Evolutionary conservation across 2,329 filamentous ascomycete species (phyloP).

Genomic region (Ceratocystis albifundus): DNA sequence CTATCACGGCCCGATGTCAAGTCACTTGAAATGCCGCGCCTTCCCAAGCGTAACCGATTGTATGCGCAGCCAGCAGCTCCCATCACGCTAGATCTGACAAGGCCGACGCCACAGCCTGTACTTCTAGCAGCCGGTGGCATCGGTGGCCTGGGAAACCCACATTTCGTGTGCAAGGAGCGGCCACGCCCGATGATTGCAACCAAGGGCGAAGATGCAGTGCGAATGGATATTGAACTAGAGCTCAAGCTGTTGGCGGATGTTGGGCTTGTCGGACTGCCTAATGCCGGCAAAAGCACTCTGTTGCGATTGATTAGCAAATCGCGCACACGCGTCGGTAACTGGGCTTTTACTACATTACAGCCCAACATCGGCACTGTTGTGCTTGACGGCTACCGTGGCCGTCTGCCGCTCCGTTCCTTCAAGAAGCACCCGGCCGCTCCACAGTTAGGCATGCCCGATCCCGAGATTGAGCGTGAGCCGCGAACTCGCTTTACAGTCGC

Average conservation of each 20-base stretch:
- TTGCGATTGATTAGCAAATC: constrained; percentile 79
- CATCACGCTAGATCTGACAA: constrained; percentile 59
- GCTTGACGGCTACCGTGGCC: constrained; percentile 72
- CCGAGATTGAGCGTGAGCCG: constrained; percentile 30
- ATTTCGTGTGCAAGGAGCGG: constrained; percentile 69
- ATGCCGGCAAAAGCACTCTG: constrained; percentile 90
- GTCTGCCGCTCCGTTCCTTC: constrained; percentile 31
- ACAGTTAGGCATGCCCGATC: constrained; percentile 33
- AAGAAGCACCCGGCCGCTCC: constrained; percentile 27
- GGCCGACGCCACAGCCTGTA: constrained; percentile 70
- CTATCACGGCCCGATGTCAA: constrained; percentile 57
- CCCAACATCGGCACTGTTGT: constrained; percentile 95
- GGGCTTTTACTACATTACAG: constrained; percentile 92
- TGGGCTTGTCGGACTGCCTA: constrained; percentile 85
- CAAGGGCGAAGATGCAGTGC: constrained; percentile 67
- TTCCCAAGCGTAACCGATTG: constrained; percentile 42
- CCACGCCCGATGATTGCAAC: constrained; percentile 78
- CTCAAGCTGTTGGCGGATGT: constrained; percentile 92
- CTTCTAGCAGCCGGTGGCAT: constrained; percentile 78
- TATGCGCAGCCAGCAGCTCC: constrained; percentile 61
- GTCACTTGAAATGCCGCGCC: constrained; percentile 38
- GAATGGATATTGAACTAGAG: constrained; percentile 72
- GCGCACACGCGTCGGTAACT: constrained; percentile 77
- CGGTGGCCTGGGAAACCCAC: constrained; percentile 84
- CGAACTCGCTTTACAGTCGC: constrained; percentile 76